Percentiles rank a stretch among this genome's conserved stretches.
Conservation (phyloP, 352 stramenopile genomes). For the Phytophthora sansomeana region DNA sequence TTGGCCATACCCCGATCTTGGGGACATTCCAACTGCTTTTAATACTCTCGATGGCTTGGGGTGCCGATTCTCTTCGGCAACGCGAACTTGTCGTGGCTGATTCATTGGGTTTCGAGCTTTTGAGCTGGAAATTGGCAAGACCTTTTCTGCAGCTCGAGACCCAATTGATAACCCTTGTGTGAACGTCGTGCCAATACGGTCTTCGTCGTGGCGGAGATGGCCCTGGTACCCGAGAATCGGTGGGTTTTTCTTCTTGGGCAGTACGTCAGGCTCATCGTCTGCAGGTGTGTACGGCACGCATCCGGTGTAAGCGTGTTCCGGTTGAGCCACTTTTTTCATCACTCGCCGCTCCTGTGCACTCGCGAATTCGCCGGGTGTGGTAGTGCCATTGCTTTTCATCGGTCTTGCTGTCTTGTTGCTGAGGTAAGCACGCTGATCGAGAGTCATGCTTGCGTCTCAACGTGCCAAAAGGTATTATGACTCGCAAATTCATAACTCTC, state of each 20-base stretch:
- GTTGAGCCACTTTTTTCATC: conserved; percentile 76
- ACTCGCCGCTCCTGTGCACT: conserved; percentile 57
- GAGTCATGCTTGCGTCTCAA: conserved; percentile 11
- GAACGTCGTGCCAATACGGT: conserved; percentile 77
- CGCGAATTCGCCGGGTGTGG: conserved; percentile 32
- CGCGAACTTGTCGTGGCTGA: conserved; percentile 30
- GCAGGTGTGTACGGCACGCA: conserved; percentile 37
- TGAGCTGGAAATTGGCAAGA: background rate
- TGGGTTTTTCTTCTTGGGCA: conserved; percentile 38
- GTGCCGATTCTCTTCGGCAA: conserved; percentile 23
- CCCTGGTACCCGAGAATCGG: conserved; percentile 74
- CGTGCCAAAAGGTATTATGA: conserved; percentile 19
- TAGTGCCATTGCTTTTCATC: conserved; percentile 5
- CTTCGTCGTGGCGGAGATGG: conserved; percentile 62
- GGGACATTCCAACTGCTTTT: conserved; percentile 19
- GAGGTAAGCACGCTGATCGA: conserved; percentile 15
- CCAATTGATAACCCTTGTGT: conserved; percentile 57
- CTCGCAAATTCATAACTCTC: background rate
- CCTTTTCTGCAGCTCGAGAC: conserved; percentile 23
- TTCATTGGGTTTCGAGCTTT: conserved; percentile 7
- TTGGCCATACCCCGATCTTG: conserved; percentile 42
- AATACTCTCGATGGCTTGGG: background rate
- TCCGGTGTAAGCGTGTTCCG: conserved; percentile 77
- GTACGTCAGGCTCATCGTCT: conserved; percentile 21
- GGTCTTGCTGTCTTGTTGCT: conserved; percentile 5